Conservation (phyloP, 306 rosid species). For the Pterocarpus macrocarpus region DNA sequence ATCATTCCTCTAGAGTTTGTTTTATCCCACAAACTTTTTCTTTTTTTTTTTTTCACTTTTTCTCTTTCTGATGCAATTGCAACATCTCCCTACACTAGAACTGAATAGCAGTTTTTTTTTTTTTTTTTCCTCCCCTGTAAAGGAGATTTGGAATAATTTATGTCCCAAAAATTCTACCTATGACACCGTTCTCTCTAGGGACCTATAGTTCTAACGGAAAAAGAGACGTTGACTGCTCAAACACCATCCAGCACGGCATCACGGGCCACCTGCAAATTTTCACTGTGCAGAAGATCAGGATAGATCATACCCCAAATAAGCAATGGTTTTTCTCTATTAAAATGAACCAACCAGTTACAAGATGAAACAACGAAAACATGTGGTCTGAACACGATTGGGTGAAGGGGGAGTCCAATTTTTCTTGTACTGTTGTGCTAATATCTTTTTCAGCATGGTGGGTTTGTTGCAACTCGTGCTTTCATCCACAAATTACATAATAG, state of each 20-base stretch:
- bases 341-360: background rate
- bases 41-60: background rate
- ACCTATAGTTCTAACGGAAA: too few relatives aligned
- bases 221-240: too few relatives aligned
- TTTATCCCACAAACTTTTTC: background rate
- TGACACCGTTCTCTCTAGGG: background rate
- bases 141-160: slow-evolving; percentile 20
- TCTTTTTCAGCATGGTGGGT: slow-evolving; percentile 32
- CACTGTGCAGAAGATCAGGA: too few relatives aligned
- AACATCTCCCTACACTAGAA: background rate
- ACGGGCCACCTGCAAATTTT: too few relatives aligned
- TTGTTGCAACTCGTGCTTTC: background rate
- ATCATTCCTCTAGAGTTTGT: background rate
- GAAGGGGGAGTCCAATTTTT: background rate
- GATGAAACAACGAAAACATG: slow-evolving; percentile 44
- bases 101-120: background rate
- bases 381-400: slow-evolving; percentile 36
- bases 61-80: background rate
- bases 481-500: slow-evolving; percentile 30
- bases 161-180: slow-evolving; percentile 27
- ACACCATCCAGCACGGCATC: too few relatives aligned
- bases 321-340: background rate
- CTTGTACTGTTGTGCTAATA: background rate
- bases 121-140: background rate
- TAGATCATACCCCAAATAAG: too few relatives aligned